phyloP scores from a whole-genome alignment of 768 basidiomycete genomes.

The Sistotremastrum suecicum region DNA sequence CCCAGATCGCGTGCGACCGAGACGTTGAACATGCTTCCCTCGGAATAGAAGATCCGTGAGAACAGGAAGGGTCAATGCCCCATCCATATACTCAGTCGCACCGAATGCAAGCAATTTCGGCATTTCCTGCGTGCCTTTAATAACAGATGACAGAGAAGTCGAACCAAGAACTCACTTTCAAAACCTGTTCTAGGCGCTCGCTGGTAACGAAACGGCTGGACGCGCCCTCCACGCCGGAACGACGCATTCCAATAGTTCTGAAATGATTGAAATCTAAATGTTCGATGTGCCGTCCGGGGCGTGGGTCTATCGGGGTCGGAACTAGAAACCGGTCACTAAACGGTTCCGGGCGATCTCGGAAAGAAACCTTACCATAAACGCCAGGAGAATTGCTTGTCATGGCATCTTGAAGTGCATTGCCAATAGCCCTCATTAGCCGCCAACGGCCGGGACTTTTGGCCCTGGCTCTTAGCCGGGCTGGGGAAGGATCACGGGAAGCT shows the following conservation, averaged over 20 bases:
- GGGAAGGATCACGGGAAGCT: constrained; percentile 74
- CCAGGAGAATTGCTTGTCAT: constrained; percentile 50
- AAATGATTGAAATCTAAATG: constrained; percentile 95
- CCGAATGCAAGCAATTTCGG: constrained; percentile 79
- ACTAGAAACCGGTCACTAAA: constrained; percentile 25
- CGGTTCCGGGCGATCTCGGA: constrained; percentile 3
- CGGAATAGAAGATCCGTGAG: constrained; percentile 85
- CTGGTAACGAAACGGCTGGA: constrained; percentile 89
- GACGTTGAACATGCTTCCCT: constrained; percentile 56
- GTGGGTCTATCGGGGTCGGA: constrained; percentile 52
- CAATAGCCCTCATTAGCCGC: constrained; percentile 69
- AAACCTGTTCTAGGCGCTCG: constrained; percentile 61
- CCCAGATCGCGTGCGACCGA: constrained; percentile 44
- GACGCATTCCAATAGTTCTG: constrained; percentile 90
- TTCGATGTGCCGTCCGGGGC: constrained; percentile 67
- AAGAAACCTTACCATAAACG: constrained; percentile 45
- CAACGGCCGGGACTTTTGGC: constrained; percentile 75
- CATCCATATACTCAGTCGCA: constrained; percentile 99
- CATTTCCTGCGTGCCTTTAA: constrained; percentile 48
- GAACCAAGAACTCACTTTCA: constrained; percentile 40
- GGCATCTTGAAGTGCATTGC: constrained; percentile 60
- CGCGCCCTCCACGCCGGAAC: constrained; percentile 81
- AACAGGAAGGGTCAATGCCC: constrained; percentile 71
- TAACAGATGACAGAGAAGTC: constrained; percentile 3
- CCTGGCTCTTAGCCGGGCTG: constrained; percentile 56